Evolutionary conservation across 352 stramenopile species (phyloP), one percentile per base, ranked within the genome.

Genomic region (Phytophthora cactorum): DNA sequence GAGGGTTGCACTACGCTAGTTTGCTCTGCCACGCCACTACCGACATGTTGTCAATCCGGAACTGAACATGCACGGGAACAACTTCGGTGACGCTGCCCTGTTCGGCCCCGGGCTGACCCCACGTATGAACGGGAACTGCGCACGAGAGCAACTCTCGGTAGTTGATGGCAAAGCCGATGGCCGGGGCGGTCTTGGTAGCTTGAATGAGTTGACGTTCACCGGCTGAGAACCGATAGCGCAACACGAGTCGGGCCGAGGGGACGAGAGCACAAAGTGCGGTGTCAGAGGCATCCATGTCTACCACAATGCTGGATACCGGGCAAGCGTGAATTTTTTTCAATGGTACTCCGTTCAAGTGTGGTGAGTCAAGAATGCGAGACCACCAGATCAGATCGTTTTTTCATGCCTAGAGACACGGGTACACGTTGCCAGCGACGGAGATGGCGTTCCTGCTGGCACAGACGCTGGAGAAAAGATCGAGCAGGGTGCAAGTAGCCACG

Each of bases 221-320:
- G 22, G 1, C 3, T 32, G 15, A 12, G 15, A 70, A 65, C 1
- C 2, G 2, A 32, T 66, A 60, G 2, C 15, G 3, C 5, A 64
- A 41, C 2, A 45, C 44, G 7, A 17, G 2, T 12, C 38, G 27
- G n/a, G 60, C 51, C 0, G 56, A 9, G 1, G 14, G 6, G 27
- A 45, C 22, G 22, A 60, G 17, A 11, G 52, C 50, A 14, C 72
- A 71, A 0, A 71, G 29, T 1, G 43, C 67, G 9, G 2, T 17
- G 28, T 76, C 51, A 0, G 59, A 79, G 0, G 59, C 63, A 39
- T 79, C 56, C 29, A 74, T 68, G 5, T 52, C 22, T 0, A 78
- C 39, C 1, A 59, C 22, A 4, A 64, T 3, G 15, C 69, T 55
- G 2, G 61, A 31, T 15, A 3, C 0, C 2, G 65, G 66, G 5